Evolutionary conservation across 1,284 basidiomycete genomes (phyloP).

Genomic region (Fomitopsis schrenkii): DNA sequence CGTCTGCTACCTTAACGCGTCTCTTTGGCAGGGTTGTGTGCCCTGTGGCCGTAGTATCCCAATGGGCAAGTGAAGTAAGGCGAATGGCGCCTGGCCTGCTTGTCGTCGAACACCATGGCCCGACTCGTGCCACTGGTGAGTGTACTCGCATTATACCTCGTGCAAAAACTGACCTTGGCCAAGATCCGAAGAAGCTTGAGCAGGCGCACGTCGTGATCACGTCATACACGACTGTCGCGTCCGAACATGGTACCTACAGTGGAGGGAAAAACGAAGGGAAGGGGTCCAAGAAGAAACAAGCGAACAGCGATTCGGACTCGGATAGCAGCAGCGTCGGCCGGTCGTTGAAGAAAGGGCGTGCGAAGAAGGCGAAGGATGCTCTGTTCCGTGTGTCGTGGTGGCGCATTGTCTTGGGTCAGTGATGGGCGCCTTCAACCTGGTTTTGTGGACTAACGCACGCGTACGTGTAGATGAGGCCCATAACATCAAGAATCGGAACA

Average conservation of each 20-base stretch:
- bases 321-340: constrained; percentile 35
- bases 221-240: constrained; percentile 78
- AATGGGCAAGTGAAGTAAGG: constrained; percentile 87
- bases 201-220: constrained; percentile 79
- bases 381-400: constrained; percentile 84
- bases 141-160: neutral
- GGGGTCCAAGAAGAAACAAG: constrained; percentile 31
- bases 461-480: constrained; percentile 83
- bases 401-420: constrained; percentile 77
- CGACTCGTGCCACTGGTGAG: constrained; percentile 64
- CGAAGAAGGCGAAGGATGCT: constrained; percentile 52
- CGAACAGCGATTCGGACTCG: constrained; percentile 32
- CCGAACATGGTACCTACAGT: constrained; percentile 57
- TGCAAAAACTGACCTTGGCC: neutral
- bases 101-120: constrained; percentile 83
- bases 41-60: constrained; percentile 82
- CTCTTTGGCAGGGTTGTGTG: constrained; percentile 61
- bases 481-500: constrained; percentile 92
- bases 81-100: constrained; percentile 72
- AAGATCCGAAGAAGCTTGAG: constrained; percentile 59
- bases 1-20: neutral
- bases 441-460: neutral
- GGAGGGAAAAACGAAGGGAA: constrained; percentile 46
- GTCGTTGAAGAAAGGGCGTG: constrained; percentile 35
- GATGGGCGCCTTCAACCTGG: neutral